Evolutionary conservation across 2,329 filamentous ascomycete genomes (phyloP).

Genomic region (Calonectria honghensis): DNA sequence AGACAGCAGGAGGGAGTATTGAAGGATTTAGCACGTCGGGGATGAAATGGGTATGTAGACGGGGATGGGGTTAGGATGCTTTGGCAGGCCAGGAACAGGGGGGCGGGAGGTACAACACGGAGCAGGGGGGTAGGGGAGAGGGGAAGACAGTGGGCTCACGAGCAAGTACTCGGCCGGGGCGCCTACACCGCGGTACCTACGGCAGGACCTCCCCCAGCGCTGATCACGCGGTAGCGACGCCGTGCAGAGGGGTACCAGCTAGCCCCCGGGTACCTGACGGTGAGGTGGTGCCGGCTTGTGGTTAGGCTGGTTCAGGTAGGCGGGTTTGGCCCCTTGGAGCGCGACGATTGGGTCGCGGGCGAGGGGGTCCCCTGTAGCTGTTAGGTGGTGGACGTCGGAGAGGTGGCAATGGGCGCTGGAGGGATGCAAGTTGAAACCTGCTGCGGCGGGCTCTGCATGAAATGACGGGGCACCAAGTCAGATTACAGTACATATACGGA

Average conservation of each 20-base stretch:
- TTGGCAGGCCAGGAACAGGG: conserved; percentile 53
- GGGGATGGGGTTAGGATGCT: conserved; percentile 39
- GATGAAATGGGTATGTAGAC: conserved; percentile 32
- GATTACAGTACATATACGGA: conserved; percentile 40
- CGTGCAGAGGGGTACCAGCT: conserved; percentile 41
- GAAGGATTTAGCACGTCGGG: conserved; percentile 41
- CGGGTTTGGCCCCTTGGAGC: conserved; percentile 48
- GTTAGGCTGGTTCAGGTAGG: conserved; percentile 56
- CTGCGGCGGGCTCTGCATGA: conserved; percentile 40
- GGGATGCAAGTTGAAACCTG: conserved; percentile 43
- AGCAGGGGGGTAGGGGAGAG: conserved; percentile 45
- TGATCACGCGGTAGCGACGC: conserved; percentile 28
- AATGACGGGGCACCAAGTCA: conserved; percentile 38
- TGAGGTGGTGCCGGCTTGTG: conserved; percentile 44
- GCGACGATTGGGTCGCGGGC: conserved; percentile 45
- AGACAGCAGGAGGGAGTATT: conserved; percentile 51
- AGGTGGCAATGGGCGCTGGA: conserved; percentile 37
- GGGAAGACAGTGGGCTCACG: conserved; percentile 45
- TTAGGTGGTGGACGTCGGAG: conserved; percentile 41
- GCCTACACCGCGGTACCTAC: conserved; percentile 36
- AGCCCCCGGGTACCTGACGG: conserved; percentile 48
- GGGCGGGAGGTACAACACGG: conserved; percentile 35
- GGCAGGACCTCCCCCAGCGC: conserved; percentile 11
- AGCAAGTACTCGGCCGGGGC: conserved; percentile 42
- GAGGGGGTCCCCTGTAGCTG: conserved; percentile 47